Percentiles rank a stretch among this genome's conserved stretches.
Evolutionary conservation across 768 basidiomycete species (phyloP).

Genomic region (Suillus bovinus): DNA sequence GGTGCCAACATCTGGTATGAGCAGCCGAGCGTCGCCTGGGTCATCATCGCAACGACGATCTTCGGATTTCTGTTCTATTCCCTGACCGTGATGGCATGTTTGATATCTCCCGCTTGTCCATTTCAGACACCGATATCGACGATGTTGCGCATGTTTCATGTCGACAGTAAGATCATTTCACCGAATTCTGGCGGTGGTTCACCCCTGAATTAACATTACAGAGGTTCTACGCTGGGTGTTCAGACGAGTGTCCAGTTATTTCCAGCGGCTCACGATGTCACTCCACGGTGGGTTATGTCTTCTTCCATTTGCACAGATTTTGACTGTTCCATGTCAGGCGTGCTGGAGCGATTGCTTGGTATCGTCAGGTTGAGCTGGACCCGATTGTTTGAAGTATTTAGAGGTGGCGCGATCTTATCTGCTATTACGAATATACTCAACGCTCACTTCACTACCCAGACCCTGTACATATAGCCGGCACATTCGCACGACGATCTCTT

Average conservation of each 20-base stretch:
- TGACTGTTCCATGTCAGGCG: background rate
- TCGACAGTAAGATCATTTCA: no score
- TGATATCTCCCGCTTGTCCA: no score
- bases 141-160: no score
- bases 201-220: no score
- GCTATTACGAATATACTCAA: background rate
- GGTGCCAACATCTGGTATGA: no score
- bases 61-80: no score
- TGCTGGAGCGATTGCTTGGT: background rate
- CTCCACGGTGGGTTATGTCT: background rate
- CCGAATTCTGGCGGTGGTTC: no score
- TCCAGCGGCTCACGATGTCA: background rate
- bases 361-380: background rate
- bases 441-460: background rate
- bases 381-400: background rate
- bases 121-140: no score
- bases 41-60: no score
- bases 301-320: background rate
- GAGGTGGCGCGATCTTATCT: background rate
- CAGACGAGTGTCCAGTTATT: background rate
- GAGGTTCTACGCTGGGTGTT: no score
- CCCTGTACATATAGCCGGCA: background rate
- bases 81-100: no score
- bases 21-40: no score
- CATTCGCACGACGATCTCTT: background rate